Base-by-base conservation (phyloP, 306 rosid species). In the cucumber (Cucumis sativus) region DNA sequence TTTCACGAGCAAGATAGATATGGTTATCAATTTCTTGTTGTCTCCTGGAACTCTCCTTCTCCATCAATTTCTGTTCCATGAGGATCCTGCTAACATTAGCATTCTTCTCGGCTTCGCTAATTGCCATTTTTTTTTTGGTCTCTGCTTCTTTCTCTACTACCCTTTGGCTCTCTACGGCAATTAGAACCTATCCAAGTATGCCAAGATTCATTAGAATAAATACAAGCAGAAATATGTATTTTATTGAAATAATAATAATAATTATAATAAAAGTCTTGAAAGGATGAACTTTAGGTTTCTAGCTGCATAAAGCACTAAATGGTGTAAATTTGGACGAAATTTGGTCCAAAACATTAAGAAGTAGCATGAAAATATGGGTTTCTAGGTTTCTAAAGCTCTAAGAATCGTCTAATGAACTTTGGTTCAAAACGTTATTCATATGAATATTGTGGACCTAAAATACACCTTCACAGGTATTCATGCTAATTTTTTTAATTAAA, bases 81-180 rank as follows among this genome's bases (percentile, higher is more conserved):
- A 95, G 83, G 84, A 92, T 95, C 92, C 80, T 90, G 80, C 99
- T 95, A 40, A 95, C 99, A 55, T 89, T 83, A 14, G 99, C 97
- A 79, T 89, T 90, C 83, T 95, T 95, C 88, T 95, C 96, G 10
- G 99, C 99, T 81, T 95, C 98, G 70, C 98, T 92, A 47, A 95
- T 90, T 60, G 98, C 98, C 96, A 92, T 90, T 84, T 88, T 95
- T 82, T 92, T 95, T 45, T 3, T 43, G 18, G 97, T 92, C 84
- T 90, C 96, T 11, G 96, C 92, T 83, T 90, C 97, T 87, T 90
- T 92, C 91, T 92, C 96, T 47, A 88, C 84, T 66, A 89, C 92
- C 79, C 78, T 92, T 33, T 95, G 97, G 64, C 60, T 90, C 92
- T 95, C 97, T 68, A 92, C 51, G 39, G 96, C 91, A 83, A 95